Conservation (phyloP, 2,329 filamentous ascomycete species). For the Ophiostoma montium region DNA sequence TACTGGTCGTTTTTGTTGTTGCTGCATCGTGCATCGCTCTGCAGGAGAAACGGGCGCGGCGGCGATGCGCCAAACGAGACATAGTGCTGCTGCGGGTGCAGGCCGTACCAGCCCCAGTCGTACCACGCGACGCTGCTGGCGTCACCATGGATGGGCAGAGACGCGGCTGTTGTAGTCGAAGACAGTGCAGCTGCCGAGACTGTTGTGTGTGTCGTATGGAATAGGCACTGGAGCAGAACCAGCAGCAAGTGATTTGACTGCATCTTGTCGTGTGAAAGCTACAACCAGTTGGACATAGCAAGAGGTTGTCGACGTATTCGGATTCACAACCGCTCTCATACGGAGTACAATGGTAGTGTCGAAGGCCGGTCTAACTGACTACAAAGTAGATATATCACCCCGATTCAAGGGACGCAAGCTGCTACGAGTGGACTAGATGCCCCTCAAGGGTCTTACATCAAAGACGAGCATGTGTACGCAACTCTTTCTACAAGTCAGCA, state of each 20-base stretch:
- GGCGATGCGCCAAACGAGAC: conserved; percentile 6
- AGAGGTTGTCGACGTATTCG: no score
- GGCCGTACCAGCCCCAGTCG: conserved; percentile 8
- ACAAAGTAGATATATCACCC: no score
- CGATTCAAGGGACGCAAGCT: no score
- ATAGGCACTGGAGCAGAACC: not conserved
- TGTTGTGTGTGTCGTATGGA: not conserved
- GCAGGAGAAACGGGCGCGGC: conserved; percentile 3
- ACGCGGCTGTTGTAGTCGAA: no score
- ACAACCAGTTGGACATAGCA: no score
- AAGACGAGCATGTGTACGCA: no score
- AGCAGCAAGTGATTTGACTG: not conserved
- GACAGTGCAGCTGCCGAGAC: not conserved
- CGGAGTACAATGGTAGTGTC: no score
- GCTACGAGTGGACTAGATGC: no score
- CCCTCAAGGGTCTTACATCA: no score
- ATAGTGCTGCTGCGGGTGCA: conserved; percentile 4
- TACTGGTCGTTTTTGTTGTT: conserved; percentile 3
- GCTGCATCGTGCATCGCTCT: conserved; percentile 1
- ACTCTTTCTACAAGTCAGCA: no score
- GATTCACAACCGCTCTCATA: no score
- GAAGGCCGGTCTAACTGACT: no score
- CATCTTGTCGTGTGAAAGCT: not conserved
- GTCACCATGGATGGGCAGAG: not conserved
- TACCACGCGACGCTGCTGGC: conserved; percentile 1